phyloP scores from a whole-genome alignment of 2,329 filamentous ascomycete genomes.

The Colletotrichum higginsianum region DNA sequence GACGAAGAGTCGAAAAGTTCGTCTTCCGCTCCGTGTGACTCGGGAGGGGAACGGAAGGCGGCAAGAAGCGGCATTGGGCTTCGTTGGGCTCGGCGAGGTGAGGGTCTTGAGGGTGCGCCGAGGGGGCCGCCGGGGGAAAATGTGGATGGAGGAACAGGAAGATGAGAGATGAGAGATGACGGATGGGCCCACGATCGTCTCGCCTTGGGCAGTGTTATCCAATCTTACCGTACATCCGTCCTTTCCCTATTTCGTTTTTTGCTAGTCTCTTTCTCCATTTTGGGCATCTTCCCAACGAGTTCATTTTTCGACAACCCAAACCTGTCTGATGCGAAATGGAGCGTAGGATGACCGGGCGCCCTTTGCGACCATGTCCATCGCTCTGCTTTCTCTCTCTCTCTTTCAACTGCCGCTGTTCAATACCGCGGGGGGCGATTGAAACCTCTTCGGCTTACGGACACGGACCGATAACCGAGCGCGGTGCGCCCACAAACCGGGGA shows the following conservation, averaged over 20 bases:
- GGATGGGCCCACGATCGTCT: slow-evolving; percentile 20
- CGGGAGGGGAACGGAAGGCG: slow-evolving; percentile 27
- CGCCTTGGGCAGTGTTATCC: slow-evolving; percentile 6
- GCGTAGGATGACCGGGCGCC: neutral
- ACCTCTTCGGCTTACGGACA: neutral
- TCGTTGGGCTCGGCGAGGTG: slow-evolving; percentile 26
- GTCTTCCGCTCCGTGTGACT: slow-evolving; percentile 20
- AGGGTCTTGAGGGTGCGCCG: slow-evolving; percentile 5
- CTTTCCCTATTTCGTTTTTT: neutral
- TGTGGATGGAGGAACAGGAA: slow-evolving; percentile 10
- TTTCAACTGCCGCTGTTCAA: neutral
- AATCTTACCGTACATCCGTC: slow-evolving; percentile 19
- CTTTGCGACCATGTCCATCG: neutral
- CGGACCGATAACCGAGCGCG: slow-evolving; percentile 24
- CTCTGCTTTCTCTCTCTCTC: neutral
- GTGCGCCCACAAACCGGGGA: slow-evolving; percentile 17
- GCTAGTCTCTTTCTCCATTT: neutral
- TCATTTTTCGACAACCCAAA: neutral
- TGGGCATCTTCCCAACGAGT: neutral
- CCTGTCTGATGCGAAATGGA: neutral
- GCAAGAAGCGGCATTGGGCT: slow-evolving; percentile 41
- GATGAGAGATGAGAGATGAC: neutral
- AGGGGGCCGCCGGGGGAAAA: neutral
- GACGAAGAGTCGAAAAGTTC: neutral
- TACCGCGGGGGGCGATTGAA: neutral